phyloP scores from a whole-genome alignment of 352 stramenopile genomes.

The Pythium dissotocum region DNA sequence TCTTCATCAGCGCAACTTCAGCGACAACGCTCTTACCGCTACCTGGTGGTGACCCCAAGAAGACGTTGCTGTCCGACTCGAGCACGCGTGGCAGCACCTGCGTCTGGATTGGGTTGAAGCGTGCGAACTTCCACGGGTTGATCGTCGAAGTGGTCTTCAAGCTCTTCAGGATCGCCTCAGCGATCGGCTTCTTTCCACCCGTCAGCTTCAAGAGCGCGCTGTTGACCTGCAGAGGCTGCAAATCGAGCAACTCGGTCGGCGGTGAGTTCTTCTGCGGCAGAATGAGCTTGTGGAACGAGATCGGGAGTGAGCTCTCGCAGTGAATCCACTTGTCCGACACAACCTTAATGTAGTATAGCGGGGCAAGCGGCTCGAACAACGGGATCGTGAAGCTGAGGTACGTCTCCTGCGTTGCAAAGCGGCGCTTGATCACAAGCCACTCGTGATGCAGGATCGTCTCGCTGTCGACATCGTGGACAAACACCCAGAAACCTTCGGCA shows the following conservation, averaged over 20 bases:
- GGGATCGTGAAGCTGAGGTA: slow-evolving; percentile 96
- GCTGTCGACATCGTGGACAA: slow-evolving; percentile 98
- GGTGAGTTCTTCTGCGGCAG: slow-evolving; percentile 98
- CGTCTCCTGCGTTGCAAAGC: slow-evolving; percentile 78
- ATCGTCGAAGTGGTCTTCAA: slow-evolving; percentile 37
- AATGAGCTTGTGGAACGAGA: slow-evolving; percentile 99
- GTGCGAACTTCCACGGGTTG: slow-evolving; percentile 78
- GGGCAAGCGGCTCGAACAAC: slow-evolving; percentile 96
- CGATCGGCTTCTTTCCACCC: slow-evolving; percentile 58
- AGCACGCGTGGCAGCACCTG: slow-evolving; percentile 96
- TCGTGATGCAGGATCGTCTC: slow-evolving; percentile 99
- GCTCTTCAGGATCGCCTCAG: slow-evolving; percentile 53
- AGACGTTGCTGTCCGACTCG: slow-evolving; percentile 94
- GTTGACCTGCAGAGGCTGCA: slow-evolving; percentile 95
- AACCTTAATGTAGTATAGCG: slow-evolving; percentile 98
- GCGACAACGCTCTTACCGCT: slow-evolving; percentile 94
- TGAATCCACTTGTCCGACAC: slow-evolving; percentile 99
- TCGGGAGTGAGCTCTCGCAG: slow-evolving; percentile 93
- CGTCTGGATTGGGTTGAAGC: slow-evolving; percentile 99
- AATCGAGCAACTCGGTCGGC: slow-evolving; percentile 97
- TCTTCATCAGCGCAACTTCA: slow-evolving; percentile 96
- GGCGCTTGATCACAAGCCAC: slow-evolving; percentile 93
- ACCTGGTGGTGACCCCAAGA: slow-evolving; percentile 95
- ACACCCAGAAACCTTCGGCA: slow-evolving; percentile 96
- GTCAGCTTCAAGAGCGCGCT: slow-evolving; percentile 79